Evolutionary conservation across 176 grass and related monocot species (phyloP), one percentile per base, ranked within the genome.

Genomic region (Saccharum officinarum): DNA sequence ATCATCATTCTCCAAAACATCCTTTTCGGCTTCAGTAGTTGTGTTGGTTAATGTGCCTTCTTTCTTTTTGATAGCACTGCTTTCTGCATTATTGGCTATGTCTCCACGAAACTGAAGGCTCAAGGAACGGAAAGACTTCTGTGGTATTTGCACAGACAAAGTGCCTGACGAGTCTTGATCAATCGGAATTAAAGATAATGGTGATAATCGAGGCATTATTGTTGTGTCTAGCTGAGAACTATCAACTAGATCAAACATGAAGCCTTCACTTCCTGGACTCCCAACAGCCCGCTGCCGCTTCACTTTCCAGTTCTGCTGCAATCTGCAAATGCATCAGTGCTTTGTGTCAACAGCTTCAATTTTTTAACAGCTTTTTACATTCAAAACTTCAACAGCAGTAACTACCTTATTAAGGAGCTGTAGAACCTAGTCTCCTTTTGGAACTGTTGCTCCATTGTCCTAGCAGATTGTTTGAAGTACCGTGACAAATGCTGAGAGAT

Each of bases 291-390:
- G 91, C 33, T 94, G 96, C 50, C 93, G 77, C 85, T 98, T 95
- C 66, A 98, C 93, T 90, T 98, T 98, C 96, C 96, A 98, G 69
- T 94, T 92, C 88, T 98, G 91, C 75, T 98, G 96, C 87, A 98
- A 87, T 42, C 96, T 98, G 83, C 61, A 14, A 81, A 84, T 79
- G 39, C 16, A 67, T n/a, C 34, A 76, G 46, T n/a, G 14, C 44
- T 82, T 62, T 22, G 81, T 20, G 7, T 44, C 46, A 68, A 23
- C 42, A 44, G 54, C 68, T 71, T 80, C 49, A 18, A 30, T 37
- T 59, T 30, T 55, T 18, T 71, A 23, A 67, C 45, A 25, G 60
- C 23, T 45, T 69, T 69, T 87, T 28, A 31, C 26, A 70, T 18
- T 67, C 77, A 81, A 28, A 86, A 54, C 50, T 83, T 67, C 6